Conservation (phyloP, 1,284 basidiomycete species). For the Sutorius eximius region DNA sequence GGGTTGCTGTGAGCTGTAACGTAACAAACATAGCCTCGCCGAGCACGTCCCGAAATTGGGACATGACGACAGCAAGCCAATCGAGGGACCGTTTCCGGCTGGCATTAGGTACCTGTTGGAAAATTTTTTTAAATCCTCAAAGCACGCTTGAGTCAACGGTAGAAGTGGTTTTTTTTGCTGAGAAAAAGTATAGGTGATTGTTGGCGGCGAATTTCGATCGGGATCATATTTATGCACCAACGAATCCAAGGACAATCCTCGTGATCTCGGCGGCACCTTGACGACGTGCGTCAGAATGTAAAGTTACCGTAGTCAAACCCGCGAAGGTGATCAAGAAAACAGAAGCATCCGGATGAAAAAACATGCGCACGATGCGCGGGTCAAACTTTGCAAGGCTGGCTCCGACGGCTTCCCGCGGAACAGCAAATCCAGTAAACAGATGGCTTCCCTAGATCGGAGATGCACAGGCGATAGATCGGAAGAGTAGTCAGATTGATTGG, state of each 20-base stretch:
- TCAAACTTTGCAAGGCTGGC: not conserved
- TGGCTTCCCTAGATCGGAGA: not conserved
- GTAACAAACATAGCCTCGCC: not conserved
- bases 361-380: not conserved
- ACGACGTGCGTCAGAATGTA: not conserved
- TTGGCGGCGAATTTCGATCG: slow-evolving; percentile 2
- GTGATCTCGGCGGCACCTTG: not conserved
- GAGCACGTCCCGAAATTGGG: not conserved
- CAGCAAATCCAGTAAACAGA: not conserved
- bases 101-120: not conserved
- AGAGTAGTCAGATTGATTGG: not conserved
- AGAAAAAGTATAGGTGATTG: not conserved
- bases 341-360: not conserved
- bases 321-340: slow-evolving; percentile 6
- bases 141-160: not conserved
- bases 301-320: not conserved
- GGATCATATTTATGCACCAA: not conserved
- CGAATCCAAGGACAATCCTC: not conserved
- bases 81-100: not conserved
- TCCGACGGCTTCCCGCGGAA: not conserved
- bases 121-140: not conserved
- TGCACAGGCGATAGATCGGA: not conserved
- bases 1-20: not conserved
- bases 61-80: not conserved
- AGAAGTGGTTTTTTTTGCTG: not conserved